These are phyloP conservation scores for Ceratocystis destructans DNA, from an alignment of 2,329 filamentous ascomycete genomes.

Conservation along the genomic window DNA sequence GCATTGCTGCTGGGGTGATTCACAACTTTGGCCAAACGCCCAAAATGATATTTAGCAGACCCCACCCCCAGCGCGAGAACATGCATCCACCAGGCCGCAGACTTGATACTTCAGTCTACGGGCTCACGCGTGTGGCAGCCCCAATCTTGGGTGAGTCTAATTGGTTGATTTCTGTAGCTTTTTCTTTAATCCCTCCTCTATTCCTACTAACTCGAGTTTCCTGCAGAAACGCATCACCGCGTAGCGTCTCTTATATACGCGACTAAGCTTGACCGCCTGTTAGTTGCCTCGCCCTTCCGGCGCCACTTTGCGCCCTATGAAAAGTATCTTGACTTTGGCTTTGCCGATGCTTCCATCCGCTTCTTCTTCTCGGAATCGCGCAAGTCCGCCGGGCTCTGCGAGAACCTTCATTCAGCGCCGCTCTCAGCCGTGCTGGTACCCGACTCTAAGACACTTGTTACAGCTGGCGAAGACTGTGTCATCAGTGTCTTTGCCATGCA, in stretches of 20 bases:
- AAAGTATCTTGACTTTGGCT: conserved; percentile 91
- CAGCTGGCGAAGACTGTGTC: conserved; percentile 82
- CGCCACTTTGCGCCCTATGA: conserved; percentile 86
- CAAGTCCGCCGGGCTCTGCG: conserved; percentile 74
- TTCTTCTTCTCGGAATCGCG: conserved; percentile 79
- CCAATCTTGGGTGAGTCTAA: conserved; percentile 36
- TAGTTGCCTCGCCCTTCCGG: conserved; percentile 72
- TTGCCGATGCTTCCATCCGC: conserved; percentile 79
- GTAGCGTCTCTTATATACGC: conserved; percentile 69
- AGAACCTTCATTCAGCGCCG: conserved; percentile 86
- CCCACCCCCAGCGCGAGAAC: conserved; percentile 66
- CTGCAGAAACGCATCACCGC: conserved; percentile 58
- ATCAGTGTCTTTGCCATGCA: conserved; percentile 69
- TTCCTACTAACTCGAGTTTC: background rate
- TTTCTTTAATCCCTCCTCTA: background rate
- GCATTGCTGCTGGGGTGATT: conserved; percentile 87
- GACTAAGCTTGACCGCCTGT: conserved; percentile 63
- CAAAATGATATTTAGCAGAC: conserved; percentile 75
- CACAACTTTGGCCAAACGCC: conserved; percentile 98
- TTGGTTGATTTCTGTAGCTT: background rate
- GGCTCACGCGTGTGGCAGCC: conserved; percentile 63
- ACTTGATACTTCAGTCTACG: conserved; percentile 59
- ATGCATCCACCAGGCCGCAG: conserved; percentile 49
- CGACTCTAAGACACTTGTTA: conserved; percentile 81
- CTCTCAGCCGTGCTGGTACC: conserved; percentile 73